phyloP scores from a whole-genome alignment of 305 asterid genomes.

The Fraxinus albicans region DNA sequence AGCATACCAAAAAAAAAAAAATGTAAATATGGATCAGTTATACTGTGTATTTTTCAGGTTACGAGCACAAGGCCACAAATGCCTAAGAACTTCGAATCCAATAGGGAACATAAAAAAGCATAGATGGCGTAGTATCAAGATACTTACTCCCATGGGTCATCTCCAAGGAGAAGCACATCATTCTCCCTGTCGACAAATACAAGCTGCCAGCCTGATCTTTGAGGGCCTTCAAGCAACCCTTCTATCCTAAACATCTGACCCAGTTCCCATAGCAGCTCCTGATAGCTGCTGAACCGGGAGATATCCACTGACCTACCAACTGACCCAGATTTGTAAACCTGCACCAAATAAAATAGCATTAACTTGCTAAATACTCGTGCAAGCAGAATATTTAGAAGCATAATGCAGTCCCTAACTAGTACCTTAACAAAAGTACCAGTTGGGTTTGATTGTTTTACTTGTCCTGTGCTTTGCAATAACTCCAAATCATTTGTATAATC shows the following conservation, averaged over 20 bases:
- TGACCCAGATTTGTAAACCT: slow-evolving; percentile 83
- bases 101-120: not conserved
- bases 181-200: slow-evolving; percentile 99
- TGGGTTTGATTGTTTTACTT: slow-evolving; percentile 55
- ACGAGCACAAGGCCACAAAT: not conserved
- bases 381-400: not conserved
- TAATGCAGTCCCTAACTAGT: slow-evolving; percentile 9
- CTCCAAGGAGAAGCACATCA: slow-evolving; percentile 99
- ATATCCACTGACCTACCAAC: slow-evolving; percentile 96
- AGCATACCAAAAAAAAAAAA: not conserved
- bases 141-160: slow-evolving; percentile 98
- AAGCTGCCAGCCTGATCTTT: slow-evolving; percentile 99
- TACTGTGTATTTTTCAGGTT: not conserved
- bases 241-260: slow-evolving; percentile 88
- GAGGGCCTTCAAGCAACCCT: slow-evolving; percentile 95
- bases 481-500: slow-evolving; percentile 68
- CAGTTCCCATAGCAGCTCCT: slow-evolving; percentile 85
- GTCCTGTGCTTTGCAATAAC: slow-evolving; percentile 59
- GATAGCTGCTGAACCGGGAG: slow-evolving; percentile 83
- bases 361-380: slow-evolving; percentile 2
- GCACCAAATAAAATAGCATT: slow-evolving; percentile 20
- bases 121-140: not conserved
- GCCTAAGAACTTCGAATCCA: not conserved
- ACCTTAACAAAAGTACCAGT: slow-evolving; percentile 77
- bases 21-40: not conserved